Evolutionary conservation across 2,329 filamentous ascomycete species (phyloP).

Genomic region (Xylaria sp.): DNA sequence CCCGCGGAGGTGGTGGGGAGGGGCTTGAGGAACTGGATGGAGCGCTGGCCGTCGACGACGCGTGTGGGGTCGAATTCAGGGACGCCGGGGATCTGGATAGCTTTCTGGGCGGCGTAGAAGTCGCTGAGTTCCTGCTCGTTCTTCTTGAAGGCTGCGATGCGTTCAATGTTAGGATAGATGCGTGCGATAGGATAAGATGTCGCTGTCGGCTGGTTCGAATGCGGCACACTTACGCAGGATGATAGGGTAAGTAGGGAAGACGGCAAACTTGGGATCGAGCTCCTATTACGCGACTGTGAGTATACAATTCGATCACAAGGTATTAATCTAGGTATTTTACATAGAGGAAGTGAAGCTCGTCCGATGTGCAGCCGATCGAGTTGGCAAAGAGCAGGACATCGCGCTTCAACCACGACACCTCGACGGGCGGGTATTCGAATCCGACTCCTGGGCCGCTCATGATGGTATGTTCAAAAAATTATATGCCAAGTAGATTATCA

Average conservation of each 20-base stretch:
- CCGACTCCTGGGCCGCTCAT: constrained; percentile 57
- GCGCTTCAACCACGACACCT: constrained; percentile 81
- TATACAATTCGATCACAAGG: too few relatives aligned
- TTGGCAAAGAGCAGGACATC: constrained; percentile 86
- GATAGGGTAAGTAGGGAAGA: constrained; percentile 84
- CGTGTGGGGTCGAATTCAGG: constrained; percentile 70
- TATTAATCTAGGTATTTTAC: constrained; percentile 38
- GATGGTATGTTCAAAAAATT: background rate
- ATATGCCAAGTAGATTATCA: background rate
- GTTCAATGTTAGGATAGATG: background rate
- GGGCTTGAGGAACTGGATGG: constrained; percentile 69
- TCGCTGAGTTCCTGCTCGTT: constrained; percentile 71
- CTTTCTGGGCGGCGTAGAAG: constrained; percentile 69
- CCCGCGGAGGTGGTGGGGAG: constrained; percentile 68
- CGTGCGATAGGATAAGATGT: background rate
- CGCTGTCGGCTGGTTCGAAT: background rate
- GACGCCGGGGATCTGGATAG: constrained; percentile 64
- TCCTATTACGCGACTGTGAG: constrained; percentile 51
- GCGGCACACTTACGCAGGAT: constrained; percentile 59
- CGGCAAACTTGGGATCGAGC: constrained; percentile 76
- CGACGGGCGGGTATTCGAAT: constrained; percentile 70
- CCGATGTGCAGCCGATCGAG: constrained; percentile 76
- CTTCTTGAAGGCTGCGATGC: constrained; percentile 63
- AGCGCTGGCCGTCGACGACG: constrained; percentile 79
- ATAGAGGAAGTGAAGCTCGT: constrained; percentile 90